Conservation (phyloP, 228 moss, liverwort and hornwort species). For the Sphagnum magellanicum region DNA sequence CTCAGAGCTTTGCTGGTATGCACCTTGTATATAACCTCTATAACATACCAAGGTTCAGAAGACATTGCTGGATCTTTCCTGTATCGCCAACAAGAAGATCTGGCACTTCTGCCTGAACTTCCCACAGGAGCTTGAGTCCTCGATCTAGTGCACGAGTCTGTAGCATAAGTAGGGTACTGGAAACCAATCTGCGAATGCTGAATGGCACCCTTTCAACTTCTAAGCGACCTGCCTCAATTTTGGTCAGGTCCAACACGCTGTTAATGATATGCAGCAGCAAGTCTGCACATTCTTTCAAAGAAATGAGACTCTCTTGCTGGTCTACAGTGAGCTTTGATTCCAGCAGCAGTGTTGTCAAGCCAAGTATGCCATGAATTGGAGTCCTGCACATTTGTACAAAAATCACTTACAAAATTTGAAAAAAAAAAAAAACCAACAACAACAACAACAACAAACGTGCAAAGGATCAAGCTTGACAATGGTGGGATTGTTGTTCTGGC, state of each 20-base stretch:
- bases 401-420: too few relatives aligned
- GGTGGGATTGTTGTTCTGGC: not conserved
- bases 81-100: slow-evolving; percentile 49
- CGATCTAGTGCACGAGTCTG: slow-evolving; percentile 22
- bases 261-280: slow-evolving; percentile 63
- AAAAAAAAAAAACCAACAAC: too few relatives aligned
- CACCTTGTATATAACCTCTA: too few relatives aligned
- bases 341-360: slow-evolving; percentile 42
- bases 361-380: slow-evolving; percentile 72
- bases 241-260: slow-evolving; percentile 54
- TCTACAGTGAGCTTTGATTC: slow-evolving; percentile 42
- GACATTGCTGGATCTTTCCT: slow-evolving; percentile 64
- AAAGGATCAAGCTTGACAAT: too few relatives aligned
- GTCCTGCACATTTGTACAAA: slow-evolving; percentile 27
- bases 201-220: slow-evolving; percentile 54
- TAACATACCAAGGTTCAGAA: slow-evolving; percentile 50
- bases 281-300: slow-evolving; percentile 55
- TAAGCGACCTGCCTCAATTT: slow-evolving; percentile 56
- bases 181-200: slow-evolving; percentile 38
- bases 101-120: slow-evolving; percentile 41
- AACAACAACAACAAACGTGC: too few relatives aligned
- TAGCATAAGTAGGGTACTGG: slow-evolving; percentile 51
- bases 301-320: slow-evolving; percentile 45
- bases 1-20: too few relatives aligned
- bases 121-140: slow-evolving; percentile 33